phyloP scores from a whole-genome alignment of 257 asterid genomes.

The Plantago major region DNA sequence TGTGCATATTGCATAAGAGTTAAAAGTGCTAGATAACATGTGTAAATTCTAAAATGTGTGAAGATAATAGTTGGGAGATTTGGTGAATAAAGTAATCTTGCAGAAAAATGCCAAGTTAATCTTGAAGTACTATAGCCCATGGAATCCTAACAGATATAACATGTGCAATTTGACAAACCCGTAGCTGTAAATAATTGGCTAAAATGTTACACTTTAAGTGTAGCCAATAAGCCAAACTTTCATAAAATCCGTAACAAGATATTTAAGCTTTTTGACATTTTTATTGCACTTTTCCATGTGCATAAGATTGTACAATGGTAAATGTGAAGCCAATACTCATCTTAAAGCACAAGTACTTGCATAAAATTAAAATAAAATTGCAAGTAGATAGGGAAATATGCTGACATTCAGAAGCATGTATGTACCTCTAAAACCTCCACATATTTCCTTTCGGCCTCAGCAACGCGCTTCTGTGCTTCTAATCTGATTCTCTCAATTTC shows the following conservation, averaged over 20 bases:
- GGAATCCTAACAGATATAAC: no score
- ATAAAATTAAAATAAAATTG: slow-evolving; percentile 5
- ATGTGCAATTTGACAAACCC: no score
- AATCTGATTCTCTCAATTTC: slow-evolving; percentile 80
- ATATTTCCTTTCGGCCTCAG: slow-evolving; percentile 77
- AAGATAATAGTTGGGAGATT: no score
- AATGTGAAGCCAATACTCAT: slow-evolving; percentile 9
- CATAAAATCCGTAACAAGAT: neutral
- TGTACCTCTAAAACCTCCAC: slow-evolving; percentile 79
- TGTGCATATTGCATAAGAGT: no score
- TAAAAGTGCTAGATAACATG: no score
- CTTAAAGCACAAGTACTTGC: slow-evolving; percentile 9
- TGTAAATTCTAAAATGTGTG: no score
- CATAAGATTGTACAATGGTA: slow-evolving; percentile 9
- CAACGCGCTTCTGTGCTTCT: slow-evolving; percentile 76
- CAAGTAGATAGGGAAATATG: slow-evolving; percentile 14
- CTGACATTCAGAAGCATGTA: slow-evolving; percentile 17
- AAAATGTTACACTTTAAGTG: neutral
- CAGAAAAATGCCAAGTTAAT: no score
- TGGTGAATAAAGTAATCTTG: no score
- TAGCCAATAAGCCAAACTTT: neutral
- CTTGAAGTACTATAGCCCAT: no score
- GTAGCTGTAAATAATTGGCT: neutral
- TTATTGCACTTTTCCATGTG: slow-evolving; percentile 5
- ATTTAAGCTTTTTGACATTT: neutral